phyloP scores from a whole-genome alignment of 2,329 filamentous ascomycete species.

The Fusarium mangiferae region DNA sequence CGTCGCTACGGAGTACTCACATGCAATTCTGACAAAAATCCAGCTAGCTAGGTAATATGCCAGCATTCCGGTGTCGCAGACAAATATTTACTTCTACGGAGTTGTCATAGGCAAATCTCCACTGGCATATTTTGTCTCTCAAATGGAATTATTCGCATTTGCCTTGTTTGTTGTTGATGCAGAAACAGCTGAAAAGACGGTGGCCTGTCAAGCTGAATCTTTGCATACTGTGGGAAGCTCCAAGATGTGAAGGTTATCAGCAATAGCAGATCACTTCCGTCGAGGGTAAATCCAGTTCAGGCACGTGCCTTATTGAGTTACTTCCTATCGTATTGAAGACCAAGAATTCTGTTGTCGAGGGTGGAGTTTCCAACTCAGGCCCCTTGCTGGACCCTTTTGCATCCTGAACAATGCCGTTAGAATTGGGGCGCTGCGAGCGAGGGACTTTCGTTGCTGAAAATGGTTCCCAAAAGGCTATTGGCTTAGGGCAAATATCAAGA shows the following conservation, averaged over 20 bases:
- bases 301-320: neutral
- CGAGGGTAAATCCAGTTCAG: neutral
- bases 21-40: neutral
- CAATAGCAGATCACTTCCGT: neutral
- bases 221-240: neutral
- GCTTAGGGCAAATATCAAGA: neutral
- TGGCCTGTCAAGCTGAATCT: neutral
- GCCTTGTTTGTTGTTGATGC: neutral
- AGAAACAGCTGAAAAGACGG: neutral
- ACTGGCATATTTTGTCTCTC: neutral
- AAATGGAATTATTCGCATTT: neutral
- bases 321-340: neutral
- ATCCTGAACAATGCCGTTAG: neutral
- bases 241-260: neutral
- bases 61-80: conserved; percentile 27
- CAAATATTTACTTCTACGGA: neutral
- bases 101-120: neutral
- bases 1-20: neutral
- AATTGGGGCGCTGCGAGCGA: neutral
- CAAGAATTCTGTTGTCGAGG: neutral
- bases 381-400: neutral
- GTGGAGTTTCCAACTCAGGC: neutral
- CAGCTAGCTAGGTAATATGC: conserved; percentile 1
- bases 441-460: conserved; percentile 6
- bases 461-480: neutral